Percentiles rank a stretch among this genome's conserved stretches.
Conservation (phyloP, 345 rosid species). For the Eucalyptus marginata region DNA sequence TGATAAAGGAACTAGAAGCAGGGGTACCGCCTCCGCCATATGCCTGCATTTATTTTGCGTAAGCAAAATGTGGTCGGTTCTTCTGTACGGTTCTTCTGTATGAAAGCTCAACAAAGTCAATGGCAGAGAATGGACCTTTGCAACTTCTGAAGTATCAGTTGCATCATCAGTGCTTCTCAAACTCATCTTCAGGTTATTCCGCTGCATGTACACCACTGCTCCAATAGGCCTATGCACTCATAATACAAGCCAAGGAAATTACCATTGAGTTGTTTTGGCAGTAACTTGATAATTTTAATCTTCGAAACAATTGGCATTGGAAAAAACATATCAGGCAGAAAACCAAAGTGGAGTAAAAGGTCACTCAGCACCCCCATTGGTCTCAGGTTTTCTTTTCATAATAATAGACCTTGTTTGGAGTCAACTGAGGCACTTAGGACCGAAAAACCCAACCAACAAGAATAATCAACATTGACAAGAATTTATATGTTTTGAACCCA, state of each 20-base stretch:
- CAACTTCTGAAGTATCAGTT: conserved; percentile 72
- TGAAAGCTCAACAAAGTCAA: background rate
- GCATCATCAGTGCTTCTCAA: conserved; percentile 56
- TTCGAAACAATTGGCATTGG: background rate
- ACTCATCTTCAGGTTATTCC: conserved; percentile 78
- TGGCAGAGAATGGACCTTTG: conserved; percentile 36
- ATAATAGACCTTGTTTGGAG: background rate
- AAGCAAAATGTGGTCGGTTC: background rate
- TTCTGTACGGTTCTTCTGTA: background rate
- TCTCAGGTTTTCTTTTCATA: background rate
- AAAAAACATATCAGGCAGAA: background rate
- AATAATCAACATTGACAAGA: background rate
- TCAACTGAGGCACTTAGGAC: background rate
- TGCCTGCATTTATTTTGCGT: conserved; percentile 34
- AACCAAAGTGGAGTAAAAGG: background rate
- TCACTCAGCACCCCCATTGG: background rate
- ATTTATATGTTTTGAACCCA: background rate
- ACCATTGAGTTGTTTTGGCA: background rate
- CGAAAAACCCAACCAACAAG: background rate
- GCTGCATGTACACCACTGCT: conserved; percentile 63
- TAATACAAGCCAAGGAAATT: background rate
- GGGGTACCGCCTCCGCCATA: conserved; percentile 82
- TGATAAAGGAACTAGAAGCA: conserved; percentile 71
- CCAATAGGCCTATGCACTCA: conserved; percentile 54
- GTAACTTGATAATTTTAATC: background rate